Conservation (phyloP, 2,329 filamentous ascomycete species). For the Exophiala aquamarina region DNA sequence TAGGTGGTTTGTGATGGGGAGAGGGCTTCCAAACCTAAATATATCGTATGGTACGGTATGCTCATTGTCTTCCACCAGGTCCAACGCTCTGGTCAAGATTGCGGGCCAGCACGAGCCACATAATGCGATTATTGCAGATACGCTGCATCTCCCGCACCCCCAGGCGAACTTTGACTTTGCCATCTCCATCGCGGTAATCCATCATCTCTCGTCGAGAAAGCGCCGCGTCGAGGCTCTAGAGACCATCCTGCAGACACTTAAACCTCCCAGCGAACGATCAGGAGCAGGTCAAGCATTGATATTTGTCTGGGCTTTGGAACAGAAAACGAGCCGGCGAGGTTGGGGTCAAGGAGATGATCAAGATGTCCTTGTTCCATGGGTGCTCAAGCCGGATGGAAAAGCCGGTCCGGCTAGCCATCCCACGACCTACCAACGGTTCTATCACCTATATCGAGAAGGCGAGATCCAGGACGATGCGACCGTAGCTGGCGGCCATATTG, state of each 20-base stretch:
- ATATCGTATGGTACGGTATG: no score
- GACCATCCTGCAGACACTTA: slow-evolving; percentile 68
- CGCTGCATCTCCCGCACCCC: slow-evolving; percentile 78
- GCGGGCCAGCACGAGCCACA: slow-evolving; percentile 60
- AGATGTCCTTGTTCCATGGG: slow-evolving; percentile 96
- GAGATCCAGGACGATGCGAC: slow-evolving; percentile 81
- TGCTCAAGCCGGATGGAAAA: slow-evolving; percentile 54
- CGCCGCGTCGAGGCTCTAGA: slow-evolving; percentile 72
- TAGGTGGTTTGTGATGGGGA: slow-evolving; percentile 49
- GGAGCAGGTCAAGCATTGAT: slow-evolving; percentile 68
- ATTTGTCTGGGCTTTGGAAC: slow-evolving; percentile 96
- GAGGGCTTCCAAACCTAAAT: no score
- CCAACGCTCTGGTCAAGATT: slow-evolving; percentile 58
- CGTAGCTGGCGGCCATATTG: slow-evolving; percentile 70
- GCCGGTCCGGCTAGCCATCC: slow-evolving; percentile 30
- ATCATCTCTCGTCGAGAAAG: slow-evolving; percentile 79
- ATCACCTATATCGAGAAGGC: slow-evolving; percentile 84
- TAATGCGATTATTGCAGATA: slow-evolving; percentile 76
- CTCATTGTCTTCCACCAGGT: slow-evolving; percentile 41
- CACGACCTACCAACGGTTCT: slow-evolving; percentile 80
- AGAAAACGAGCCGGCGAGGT: slow-evolving; percentile 78
- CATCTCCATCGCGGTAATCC: slow-evolving; percentile 90
- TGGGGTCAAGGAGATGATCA: slow-evolving; percentile 84
- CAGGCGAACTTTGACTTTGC: slow-evolving; percentile 71
- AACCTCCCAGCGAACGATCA: slow-evolving; percentile 24